These are phyloP conservation scores for Mycena latifolia DNA, from an alignment of 768 basidiomycete species.

Conservation along the genomic window DNA sequence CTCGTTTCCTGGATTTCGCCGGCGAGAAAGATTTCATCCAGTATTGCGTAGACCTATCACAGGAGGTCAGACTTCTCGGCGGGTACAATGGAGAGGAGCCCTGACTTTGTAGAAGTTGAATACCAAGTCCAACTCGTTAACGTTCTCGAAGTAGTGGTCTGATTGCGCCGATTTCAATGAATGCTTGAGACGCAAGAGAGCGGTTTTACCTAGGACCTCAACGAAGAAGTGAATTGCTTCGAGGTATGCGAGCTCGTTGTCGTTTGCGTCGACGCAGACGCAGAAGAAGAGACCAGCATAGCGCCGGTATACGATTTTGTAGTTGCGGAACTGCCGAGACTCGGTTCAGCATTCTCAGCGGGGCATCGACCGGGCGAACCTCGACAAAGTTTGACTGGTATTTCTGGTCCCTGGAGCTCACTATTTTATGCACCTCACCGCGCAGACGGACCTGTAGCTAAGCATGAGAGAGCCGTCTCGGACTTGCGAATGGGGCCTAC, in stretches of 20 bases:
- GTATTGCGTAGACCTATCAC: slow-evolving; percentile 92
- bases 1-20: slow-evolving; percentile 99
- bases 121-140: slow-evolving; percentile 96
- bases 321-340: slow-evolving; percentile 87
- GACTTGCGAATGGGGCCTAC: slow-evolving; percentile 49
- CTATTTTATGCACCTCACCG: slow-evolving; percentile 95
- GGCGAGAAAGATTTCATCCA: slow-evolving; percentile 98
- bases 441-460: slow-evolving; percentile 83
- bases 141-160: slow-evolving; percentile 99
- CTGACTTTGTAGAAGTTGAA: slow-evolving; percentile 98
- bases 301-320: slow-evolving; percentile 97
- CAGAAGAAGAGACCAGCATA: slow-evolving; percentile 99
- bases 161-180: background rate
- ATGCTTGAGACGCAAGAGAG: no score
- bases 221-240: slow-evolving; percentile 99
- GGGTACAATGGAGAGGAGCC: slow-evolving; percentile 3
- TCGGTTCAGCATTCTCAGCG: background rate
- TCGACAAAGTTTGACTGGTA: slow-evolving; percentile 99
- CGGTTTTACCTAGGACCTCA: slow-evolving; percentile 87
- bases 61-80: background rate
- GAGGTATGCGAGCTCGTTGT: slow-evolving; percentile 97
- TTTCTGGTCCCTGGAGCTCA: slow-evolving; percentile 97
- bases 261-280: slow-evolving; percentile 96
- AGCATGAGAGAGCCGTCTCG: background rate
- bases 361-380: slow-evolving; percentile 63